These are phyloP conservation scores for Aspergillus vadensis DNA, from an alignment of 2,329 filamentous ascomycete genomes.

Conservation along the genomic window DNA sequence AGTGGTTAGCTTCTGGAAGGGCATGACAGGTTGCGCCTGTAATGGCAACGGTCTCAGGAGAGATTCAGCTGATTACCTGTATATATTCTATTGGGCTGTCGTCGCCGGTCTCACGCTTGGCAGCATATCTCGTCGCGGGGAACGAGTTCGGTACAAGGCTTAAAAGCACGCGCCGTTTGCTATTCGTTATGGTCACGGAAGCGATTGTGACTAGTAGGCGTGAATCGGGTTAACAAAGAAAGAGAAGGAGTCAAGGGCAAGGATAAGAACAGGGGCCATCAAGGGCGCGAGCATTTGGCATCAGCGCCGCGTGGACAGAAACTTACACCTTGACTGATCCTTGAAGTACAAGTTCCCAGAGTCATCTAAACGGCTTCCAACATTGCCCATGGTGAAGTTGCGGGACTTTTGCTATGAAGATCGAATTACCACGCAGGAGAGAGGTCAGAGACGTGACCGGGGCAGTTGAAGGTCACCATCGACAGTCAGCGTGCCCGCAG, in stretches of 20 bases:
- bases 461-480: constrained; percentile 35
- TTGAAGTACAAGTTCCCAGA: constrained; percentile 75
- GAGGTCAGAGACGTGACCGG: constrained; percentile 30
- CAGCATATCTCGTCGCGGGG: constrained; percentile 76
- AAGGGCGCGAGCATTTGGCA: neutral
- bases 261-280: neutral
- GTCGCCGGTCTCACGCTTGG: constrained; percentile 72
- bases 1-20: neutral
- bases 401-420: constrained; percentile 26
- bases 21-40: neutral
- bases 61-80: constrained; percentile 62
- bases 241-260: neutral
- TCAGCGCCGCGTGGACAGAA: constrained; percentile 8
- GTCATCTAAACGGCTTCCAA: constrained; percentile 86
- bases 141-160: constrained; percentile 82
- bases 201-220: constrained; percentile 74
- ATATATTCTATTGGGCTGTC: constrained; percentile 82
- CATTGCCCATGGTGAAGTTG: constrained; percentile 76
- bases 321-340: constrained; percentile 85
- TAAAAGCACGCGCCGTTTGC: constrained; percentile 73
- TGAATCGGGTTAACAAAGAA: neutral
- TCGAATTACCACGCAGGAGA: constrained; percentile 32
- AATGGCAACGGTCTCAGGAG: neutral
- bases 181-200: constrained; percentile 77
- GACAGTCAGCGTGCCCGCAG: constrained; percentile 31